phyloP scores from a whole-genome alignment of 768 basidiomycete genomes.

The Boletus vermiculosoides region DNA sequence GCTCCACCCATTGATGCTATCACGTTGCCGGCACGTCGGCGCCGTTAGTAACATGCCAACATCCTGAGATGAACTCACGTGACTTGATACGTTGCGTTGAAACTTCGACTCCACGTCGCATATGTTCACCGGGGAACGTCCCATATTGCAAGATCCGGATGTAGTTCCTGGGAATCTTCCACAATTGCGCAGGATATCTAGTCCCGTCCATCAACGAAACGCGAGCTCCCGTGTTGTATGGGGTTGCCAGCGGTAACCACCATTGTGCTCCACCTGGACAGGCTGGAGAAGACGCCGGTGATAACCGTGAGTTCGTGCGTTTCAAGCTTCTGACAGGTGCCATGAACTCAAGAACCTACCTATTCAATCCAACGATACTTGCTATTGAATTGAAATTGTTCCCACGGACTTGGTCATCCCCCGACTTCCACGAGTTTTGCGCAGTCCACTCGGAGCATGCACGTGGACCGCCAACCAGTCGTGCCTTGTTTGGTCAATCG shows the following conservation, averaged over 20 bases:
- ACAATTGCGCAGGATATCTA: too few relatives aligned
- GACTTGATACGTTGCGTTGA: neutral
- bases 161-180: neutral
- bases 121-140: too few relatives aligned
- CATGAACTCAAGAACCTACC: neutral
- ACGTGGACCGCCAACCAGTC: neutral
- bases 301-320: neutral
- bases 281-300: neutral
- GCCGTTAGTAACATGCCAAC: neutral
- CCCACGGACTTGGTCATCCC: neutral
- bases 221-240: neutral
- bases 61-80: neutral
- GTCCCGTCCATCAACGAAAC: neutral
- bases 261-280: neutral
- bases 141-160: neutral
- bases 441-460: neutral
- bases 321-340: conserved; percentile 3
- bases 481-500: neutral
- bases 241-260: neutral
- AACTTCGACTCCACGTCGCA: neutral
- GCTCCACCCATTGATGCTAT: neutral
- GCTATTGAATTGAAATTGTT: neutral
- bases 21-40: neutral
- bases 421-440: neutral
- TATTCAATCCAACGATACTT: too few relatives aligned